Evolutionary conservation across 2,329 filamentous ascomycete genomes (phyloP).

Genomic region (Trichoderma citrinoviride): DNA sequence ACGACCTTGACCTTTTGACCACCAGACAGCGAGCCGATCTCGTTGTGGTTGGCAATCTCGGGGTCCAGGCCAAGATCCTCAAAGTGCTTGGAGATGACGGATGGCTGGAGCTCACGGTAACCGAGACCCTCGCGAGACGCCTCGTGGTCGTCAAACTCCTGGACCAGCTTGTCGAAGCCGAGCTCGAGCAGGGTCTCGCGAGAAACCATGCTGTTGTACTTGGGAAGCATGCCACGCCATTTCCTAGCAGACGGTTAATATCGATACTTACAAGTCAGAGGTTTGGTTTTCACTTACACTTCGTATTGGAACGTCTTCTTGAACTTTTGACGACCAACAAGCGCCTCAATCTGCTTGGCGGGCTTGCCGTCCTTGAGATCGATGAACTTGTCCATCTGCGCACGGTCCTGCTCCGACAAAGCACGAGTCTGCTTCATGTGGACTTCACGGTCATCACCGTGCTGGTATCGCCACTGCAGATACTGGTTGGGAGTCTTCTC

Average conservation of each 20-base stretch:
- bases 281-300: conserved; percentile 55
- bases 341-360: conserved; percentile 71
- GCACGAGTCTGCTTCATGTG: conserved; percentile 96
- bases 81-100: conserved; percentile 96
- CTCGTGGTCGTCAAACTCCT: conserved; percentile 98
- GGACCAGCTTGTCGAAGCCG: conserved; percentile 89
- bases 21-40: conserved; percentile 92
- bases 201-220: conserved; percentile 89
- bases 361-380: conserved; percentile 82
- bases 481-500: conserved; percentile 99
- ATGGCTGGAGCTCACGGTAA: conserved; percentile 88
- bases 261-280: neutral
- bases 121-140: conserved; percentile 97
- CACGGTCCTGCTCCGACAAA: conserved; percentile 78
- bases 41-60: conserved; percentile 98
- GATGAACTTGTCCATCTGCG: conserved; percentile 87
- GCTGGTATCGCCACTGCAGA: conserved; percentile 95
- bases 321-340: conserved; percentile 96
- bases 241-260: conserved; percentile 52
- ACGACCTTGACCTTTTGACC: conserved; percentile 99
- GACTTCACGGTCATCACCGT: conserved; percentile 95
- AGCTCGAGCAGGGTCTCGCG: conserved; percentile 84
- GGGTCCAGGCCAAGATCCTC: conserved; percentile 94
- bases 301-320: conserved; percentile 99
- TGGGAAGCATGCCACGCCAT: conserved; percentile 85